Evolutionary conservation across 2,329 filamentous ascomycete species (phyloP), one percentile per base, ranked within the genome.

Genomic region (Botrytis deweyae): DNA sequence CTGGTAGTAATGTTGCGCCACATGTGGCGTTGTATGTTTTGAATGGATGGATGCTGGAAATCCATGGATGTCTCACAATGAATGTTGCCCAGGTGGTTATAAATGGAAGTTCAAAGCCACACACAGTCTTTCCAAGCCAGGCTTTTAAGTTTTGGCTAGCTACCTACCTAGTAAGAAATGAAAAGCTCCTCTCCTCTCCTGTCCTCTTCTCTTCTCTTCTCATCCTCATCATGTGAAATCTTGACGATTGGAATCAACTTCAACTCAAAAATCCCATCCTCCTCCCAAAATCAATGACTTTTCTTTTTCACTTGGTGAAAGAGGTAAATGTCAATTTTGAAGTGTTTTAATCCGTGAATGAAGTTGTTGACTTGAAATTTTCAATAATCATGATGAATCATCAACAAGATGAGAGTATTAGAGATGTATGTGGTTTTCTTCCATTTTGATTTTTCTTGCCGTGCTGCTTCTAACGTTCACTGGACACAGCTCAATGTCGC

Each of bases 361-460:
- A 58, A 58, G 25, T 22, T 20, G 40, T 55, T 22, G 36, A 55
- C 14, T 38, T 38, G 18, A 63, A 29, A 65, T 29, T 40, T 25
- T 55, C 22, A 49, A 66, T 33, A 58, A 40, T 8, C 36, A 72
- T 62, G 29, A 73, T 73, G 71, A 73, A 73, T 73, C 22, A 58
- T 42, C 64, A 73, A 66, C 71, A 73, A 20, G 52, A 73, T 61
- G 64, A 61, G 69, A 63, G 59, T n/a, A 62, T 73, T 33, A 49
- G 42, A 49, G 59, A 73, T 69, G 71, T 73, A 65, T 40, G 42
- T 46, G 14, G 33, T 46, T 36, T 61, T 22, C 38, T 61, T 49
- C 42, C 1, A 25, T 36, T 40, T 64, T 10, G 16, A 40, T 14
- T 46, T 49, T 61, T 59, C 62, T n/a, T 10, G 33, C 29, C n/a